Evolutionary conservation across 164 flowering plant genomes (phyloP), one percentile per base, ranked within the genome.

Genomic region (Pachysandra terminalis): DNA sequence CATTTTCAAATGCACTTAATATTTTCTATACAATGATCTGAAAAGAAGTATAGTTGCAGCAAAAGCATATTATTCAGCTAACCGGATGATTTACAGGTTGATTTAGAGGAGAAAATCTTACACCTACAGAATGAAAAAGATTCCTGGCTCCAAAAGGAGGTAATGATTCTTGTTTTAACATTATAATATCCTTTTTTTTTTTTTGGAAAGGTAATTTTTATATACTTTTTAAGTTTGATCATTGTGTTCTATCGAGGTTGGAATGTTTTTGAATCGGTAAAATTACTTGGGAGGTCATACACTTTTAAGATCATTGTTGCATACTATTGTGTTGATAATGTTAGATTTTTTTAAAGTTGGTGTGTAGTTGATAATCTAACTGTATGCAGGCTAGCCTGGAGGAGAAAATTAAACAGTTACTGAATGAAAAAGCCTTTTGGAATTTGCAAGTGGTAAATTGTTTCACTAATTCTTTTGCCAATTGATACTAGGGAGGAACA

Each of bases 81-180:
- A 69, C 35, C 58, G 22, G 56, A 59, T 73, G 41, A 62, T 68
- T 60, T 70, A n/a, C 77, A 85, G 91, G 79, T 75, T 71, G 56
- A 15, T 66, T 68, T 83, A 26, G 79, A 73, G 74, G 76, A 68
- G 63, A 78, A 64, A 57, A 63, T 83, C 64, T 59, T 45, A 67
- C 61, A 69, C 27, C 65, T 84, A 53, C 74, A 78, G 72, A 67
- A 48, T 62, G 81, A 81, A 59, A 82, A 74, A 48, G 77, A 78
- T 26, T 71, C 73, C 22, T 78, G 74, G 75, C 37, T 69, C 26
- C 66, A 72, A 48, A 77, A 74, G 59, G 81, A 83, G 88, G 84
- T 81, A 72, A 73, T 56, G 37, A 14, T 28, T 16, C 15, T 53
- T 24, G n/a, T 26, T 51, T 23, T 59, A 26, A 40, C 56, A 15